Evolutionary conservation across 768 basidiomycete genomes (phyloP).

Genomic region (Cyclocybe aegerita): DNA sequence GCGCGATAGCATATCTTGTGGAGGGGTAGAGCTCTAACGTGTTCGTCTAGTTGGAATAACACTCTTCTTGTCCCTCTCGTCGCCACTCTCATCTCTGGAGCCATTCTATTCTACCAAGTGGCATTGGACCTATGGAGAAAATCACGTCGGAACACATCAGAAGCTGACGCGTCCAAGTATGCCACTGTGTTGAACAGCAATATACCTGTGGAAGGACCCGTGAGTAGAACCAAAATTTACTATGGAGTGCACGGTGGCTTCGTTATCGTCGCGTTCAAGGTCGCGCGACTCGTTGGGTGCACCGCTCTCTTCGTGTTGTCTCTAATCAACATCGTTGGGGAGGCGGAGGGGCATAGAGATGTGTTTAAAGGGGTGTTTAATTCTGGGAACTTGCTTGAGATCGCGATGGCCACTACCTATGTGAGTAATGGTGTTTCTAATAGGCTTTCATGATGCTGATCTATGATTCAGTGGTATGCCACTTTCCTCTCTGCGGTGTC

Average conservation of each 20-base stretch:
- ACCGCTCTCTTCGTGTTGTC: constrained; percentile 11
- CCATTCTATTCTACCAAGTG: constrained; percentile 3
- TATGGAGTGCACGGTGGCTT: background rate
- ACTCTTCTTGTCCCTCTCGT: constrained; percentile 5
- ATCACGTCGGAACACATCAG: background rate
- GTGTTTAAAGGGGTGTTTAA: background rate
- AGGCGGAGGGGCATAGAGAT: background rate
- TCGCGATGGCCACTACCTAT: constrained; percentile 9
- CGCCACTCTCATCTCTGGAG: constrained; percentile 1
- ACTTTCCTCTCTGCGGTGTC: constrained; percentile 39
- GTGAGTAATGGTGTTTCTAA: constrained; percentile 2
- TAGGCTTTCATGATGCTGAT: background rate
- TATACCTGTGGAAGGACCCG: too few species aligned
- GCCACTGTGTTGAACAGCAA: background rate
- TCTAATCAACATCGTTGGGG: background rate
- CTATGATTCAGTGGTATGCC: constrained; percentile 33
- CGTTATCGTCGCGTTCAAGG: constrained; percentile 2
- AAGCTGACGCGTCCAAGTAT: background rate
- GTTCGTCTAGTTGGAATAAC: constrained; percentile 4
- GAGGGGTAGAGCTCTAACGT: too few species aligned
- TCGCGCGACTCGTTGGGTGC: constrained; percentile 12
- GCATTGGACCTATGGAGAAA: background rate
- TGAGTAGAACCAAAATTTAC: too few species aligned
- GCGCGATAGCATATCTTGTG: too few species aligned
- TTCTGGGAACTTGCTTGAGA: constrained; percentile 9